Evolutionary conservation across 768 basidiomycete species (phyloP).

Genomic region (Coprinopsis sp.): DNA sequence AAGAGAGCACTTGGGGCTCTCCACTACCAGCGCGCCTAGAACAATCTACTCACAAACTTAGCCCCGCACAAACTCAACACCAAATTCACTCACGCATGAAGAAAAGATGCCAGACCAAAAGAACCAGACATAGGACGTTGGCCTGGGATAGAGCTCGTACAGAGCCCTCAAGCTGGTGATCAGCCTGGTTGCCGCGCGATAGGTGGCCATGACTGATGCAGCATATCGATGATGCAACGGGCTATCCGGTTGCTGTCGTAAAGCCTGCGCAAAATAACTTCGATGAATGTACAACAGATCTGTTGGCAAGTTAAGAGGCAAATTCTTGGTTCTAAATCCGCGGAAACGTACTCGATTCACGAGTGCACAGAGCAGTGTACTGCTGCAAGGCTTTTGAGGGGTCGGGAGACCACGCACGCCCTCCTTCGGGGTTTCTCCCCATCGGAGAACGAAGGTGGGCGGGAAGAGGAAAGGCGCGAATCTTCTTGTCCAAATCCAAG

Average conservation of each 20-base stretch:
- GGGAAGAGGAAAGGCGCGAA: slow-evolving; percentile 48
- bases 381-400: slow-evolving; percentile 40
- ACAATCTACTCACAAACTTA: slow-evolving; percentile 30
- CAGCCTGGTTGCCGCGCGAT: slow-evolving; percentile 40
- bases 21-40: slow-evolving; percentile 41
- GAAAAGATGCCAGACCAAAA: slow-evolving; percentile 51
- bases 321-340: neutral
- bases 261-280: slow-evolving; percentile 44
- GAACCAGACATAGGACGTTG: slow-evolving; percentile 37
- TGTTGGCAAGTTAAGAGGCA: slow-evolving; percentile 11
- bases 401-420: slow-evolving; percentile 36
- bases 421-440: slow-evolving; percentile 22
- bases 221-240: slow-evolving; percentile 42
- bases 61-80: neutral
- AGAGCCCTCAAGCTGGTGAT: slow-evolving; percentile 36
- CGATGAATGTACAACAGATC: slow-evolving; percentile 45
- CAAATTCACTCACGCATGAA: slow-evolving; percentile 36
- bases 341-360: slow-evolving; percentile 41
- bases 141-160: slow-evolving; percentile 30
- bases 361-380: slow-evolving; percentile 34
- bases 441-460: slow-evolving; percentile 37
- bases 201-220: slow-evolving; percentile 40
- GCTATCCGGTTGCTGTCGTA: slow-evolving; percentile 36
- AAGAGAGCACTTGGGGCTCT: slow-evolving; percentile 40
- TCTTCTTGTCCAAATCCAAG: slow-evolving; percentile 45